Conservation (phyloP, 2,329 filamentous ascomycete species). For the Alternaria alternata region DNA sequence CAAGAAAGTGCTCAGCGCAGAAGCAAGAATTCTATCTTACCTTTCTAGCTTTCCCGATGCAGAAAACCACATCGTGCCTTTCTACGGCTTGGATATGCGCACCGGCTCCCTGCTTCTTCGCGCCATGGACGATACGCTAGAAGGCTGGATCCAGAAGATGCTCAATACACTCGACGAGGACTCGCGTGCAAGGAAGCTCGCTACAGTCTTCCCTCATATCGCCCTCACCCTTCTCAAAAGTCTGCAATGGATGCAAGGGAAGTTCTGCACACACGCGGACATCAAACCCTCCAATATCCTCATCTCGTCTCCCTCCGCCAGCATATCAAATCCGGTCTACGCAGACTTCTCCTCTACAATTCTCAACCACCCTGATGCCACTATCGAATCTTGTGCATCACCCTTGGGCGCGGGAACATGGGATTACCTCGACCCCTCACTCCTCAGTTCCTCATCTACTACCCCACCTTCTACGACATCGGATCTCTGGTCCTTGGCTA, state of each 20-base stretch:
- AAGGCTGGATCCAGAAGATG: slow-evolving; percentile 39
- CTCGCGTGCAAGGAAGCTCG: slow-evolving; percentile 47
- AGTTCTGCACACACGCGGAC: slow-evolving; percentile 54
- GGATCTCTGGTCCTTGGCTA: slow-evolving; percentile 57
- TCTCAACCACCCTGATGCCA: slow-evolving; percentile 17
- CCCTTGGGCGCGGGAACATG: slow-evolving; percentile 56
- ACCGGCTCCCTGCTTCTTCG: slow-evolving; percentile 43
- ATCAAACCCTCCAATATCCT: slow-evolving; percentile 60
- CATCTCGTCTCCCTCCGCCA: slow-evolving; percentile 36
- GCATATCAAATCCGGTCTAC: slow-evolving; percentile 40
- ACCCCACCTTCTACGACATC: slow-evolving; percentile 45
- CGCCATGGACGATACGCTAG: slow-evolving; percentile 45
- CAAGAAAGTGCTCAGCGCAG: slow-evolving; percentile 40
- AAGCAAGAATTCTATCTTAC: slow-evolving; percentile 46
- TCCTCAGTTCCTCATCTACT: slow-evolving; percentile 29
- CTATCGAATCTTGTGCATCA: slow-evolving; percentile 17
- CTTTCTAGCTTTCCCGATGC: slow-evolving; percentile 38
- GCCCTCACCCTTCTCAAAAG: slow-evolving; percentile 52
- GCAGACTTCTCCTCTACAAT: slow-evolving; percentile 57
- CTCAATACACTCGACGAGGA: slow-evolving; percentile 40
- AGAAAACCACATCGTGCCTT: slow-evolving; percentile 40
- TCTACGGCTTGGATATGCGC: slow-evolving; percentile 44
- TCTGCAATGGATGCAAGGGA: slow-evolving; percentile 53
- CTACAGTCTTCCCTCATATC: slow-evolving; percentile 51
- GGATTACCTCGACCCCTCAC: slow-evolving; percentile 55